phyloP scores from a whole-genome alignment of 768 basidiomycete species.

The Calocybe indica region DNA sequence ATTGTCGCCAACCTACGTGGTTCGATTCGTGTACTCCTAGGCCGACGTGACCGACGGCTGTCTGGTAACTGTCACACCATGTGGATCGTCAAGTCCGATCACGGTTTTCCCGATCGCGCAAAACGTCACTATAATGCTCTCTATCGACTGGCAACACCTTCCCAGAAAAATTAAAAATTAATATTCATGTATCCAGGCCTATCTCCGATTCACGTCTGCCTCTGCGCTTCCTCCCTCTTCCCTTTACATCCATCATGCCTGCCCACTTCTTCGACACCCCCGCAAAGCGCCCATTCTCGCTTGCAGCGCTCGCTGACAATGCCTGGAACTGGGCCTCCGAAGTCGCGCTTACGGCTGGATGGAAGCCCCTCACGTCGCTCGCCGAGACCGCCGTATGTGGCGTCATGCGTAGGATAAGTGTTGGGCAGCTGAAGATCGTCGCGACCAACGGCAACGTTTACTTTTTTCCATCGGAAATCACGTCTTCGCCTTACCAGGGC shows the following conservation, averaged over 20 bases:
- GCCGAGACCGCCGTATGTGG: constrained; percentile 39
- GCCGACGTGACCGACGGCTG: too few species aligned
- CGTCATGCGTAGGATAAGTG: constrained; percentile 41
- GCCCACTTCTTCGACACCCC: constrained; percentile 32
- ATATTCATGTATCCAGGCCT: too few species aligned
- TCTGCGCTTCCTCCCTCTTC: not conserved
- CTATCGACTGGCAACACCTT: too few species aligned
- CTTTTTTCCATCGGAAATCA: constrained; percentile 28
- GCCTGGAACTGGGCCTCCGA: constrained; percentile 37
- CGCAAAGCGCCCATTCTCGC: constrained; percentile 38
- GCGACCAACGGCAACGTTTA: constrained; percentile 40
- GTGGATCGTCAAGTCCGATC: too few species aligned
- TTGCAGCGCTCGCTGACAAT: constrained; percentile 32
- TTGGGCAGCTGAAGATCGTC: constrained; percentile 40
- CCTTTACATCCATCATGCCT: constrained; percentile 21
- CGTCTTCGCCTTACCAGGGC: constrained; percentile 11
- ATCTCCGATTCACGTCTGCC: too few species aligned
- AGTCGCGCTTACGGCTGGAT: constrained; percentile 34
- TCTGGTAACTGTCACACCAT: too few species aligned
- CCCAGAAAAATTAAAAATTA: too few species aligned
- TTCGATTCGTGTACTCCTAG: too few species aligned
- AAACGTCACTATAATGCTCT: too few species aligned
- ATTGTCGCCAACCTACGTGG: too few species aligned
- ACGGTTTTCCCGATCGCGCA: too few species aligned
- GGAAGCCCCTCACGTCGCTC: constrained; percentile 35